Evolutionary conservation across 495 filamentous ascomycete genomes (phyloP), one percentile per base, ranked within the genome.

Genomic region (Daldinia grandis): DNA sequence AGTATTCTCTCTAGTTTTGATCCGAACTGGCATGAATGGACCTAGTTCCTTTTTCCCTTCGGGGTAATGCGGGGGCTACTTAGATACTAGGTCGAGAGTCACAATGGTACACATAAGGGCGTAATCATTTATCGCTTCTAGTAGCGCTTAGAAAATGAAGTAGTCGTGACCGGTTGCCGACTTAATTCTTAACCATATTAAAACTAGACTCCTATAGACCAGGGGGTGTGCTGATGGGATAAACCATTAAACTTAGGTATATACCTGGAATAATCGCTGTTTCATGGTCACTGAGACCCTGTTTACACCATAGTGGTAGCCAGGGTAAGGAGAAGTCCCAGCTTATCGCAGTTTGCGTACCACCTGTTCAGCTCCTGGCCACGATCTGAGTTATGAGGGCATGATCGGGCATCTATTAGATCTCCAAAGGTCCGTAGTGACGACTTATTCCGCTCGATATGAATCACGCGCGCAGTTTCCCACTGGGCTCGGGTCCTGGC

Each of bases 291-390:
- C 8, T 8, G 7, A 47, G 0, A n/a, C 49, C 15, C 14, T 15
- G 4, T 33, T 65, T 35, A 75, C n/a, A 76, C 51, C 74, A 74
- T 74, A 5, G 67, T 69, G 1, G 71, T 71, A 5, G 74, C 74
- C 7, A 74, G 17, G 35, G 65, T 47, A 5, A 76, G 53, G 24
- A 74, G 25, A 27, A 71, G 12, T 15, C 74, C 74, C 0, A 76
- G 14, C 47, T 71, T 76, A 42, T 74, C 74, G 50, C 67, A 72
- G 58, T 17, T 66, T 8, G 74, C 66, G 35, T 74, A 62, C 74
- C 74, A 76, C 44, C 64, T 74, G n/a, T 68, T 66, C 14, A 76
- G 24, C n/a, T 74, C 38, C 9, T 47, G 60, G 12, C 27, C 53
- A 10, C 38, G 56, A 8, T 71, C 54, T 1, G 71, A 68, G 44